phyloP scores from a whole-genome alignment of 495 filamentous ascomycete species.

The Parathielavia appendiculata region DNA sequence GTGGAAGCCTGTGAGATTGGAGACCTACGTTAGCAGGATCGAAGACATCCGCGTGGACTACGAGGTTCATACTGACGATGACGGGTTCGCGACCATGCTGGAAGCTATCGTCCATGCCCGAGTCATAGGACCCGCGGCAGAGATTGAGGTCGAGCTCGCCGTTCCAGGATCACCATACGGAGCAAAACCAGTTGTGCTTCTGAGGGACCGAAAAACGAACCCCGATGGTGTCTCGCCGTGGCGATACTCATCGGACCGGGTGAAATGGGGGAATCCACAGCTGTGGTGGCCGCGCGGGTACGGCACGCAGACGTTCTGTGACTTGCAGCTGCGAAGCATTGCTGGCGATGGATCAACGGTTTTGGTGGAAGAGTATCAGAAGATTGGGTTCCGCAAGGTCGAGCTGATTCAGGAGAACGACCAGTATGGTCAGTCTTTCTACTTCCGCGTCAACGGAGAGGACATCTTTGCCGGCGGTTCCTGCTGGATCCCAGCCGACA shows the following conservation, averaged over 20 bases:
- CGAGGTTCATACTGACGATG: constrained; percentile 30
- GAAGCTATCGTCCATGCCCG: constrained; percentile 39
- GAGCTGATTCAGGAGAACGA: constrained; percentile 57
- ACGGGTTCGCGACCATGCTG: constrained; percentile 20
- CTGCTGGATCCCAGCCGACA: constrained; percentile 74
- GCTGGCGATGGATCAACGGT: constrained; percentile 25
- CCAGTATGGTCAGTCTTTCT: constrained; percentile 60
- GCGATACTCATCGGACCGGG: constrained; percentile 8
- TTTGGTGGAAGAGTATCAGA: constrained; percentile 40
- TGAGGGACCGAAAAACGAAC: not conserved
- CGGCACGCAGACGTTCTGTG: constrained; percentile 59
- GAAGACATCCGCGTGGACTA: constrained; percentile 51
- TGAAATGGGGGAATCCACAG: constrained; percentile 31
- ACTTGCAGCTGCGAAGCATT: constrained; percentile 45
- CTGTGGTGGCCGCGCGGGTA: constrained; percentile 51
- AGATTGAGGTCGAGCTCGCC: constrained; percentile 6
- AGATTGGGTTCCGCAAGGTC: constrained; percentile 58
- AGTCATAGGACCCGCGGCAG: constrained; percentile 10
- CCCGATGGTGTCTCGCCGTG: not conserved
- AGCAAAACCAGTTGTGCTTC: not conserved
- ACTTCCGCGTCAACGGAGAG: constrained; percentile 66
- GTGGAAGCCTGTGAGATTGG: constrained; percentile 63
- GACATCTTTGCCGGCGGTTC: constrained; percentile 67
- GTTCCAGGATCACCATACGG: too few relatives aligned
- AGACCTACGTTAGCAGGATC: constrained; percentile 55